These are phyloP conservation scores for Phytophthora foliorum DNA, from an alignment of 352 stramenopile genomes.

Conservation along the genomic window DNA sequence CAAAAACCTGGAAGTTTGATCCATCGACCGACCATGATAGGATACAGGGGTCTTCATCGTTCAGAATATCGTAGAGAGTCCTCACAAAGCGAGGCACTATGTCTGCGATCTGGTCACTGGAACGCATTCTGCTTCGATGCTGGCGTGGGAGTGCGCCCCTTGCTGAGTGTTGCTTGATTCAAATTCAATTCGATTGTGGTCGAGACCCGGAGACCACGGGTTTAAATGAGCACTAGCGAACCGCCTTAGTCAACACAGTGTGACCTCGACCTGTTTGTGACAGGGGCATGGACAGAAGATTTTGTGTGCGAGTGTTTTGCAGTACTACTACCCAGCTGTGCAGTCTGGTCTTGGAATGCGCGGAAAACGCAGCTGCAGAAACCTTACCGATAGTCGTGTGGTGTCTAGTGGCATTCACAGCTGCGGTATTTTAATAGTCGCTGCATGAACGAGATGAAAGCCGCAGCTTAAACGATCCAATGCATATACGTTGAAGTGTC, in stretches of 20 bases:
- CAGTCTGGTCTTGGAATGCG: constrained; percentile 20
- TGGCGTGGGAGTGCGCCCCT: neutral
- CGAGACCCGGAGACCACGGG: neutral
- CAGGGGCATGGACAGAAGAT: constrained; percentile 11
- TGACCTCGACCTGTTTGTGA: constrained; percentile 13
- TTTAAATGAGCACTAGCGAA: neutral
- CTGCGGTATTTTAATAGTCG: constrained; percentile 14
- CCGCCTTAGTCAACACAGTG: constrained; percentile 12
- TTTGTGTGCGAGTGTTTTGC: constrained; percentile 1
- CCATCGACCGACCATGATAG: constrained; percentile 73
- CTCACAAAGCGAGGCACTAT: constrained; percentile 80
- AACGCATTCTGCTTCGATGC: constrained; percentile 12
- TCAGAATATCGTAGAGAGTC: constrained; percentile 75
- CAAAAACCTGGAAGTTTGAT: constrained; percentile 77
- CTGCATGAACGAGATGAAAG: neutral
- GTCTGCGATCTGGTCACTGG: constrained; percentile 21
- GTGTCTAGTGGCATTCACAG: constrained; percentile 5
- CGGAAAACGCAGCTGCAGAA: constrained; percentile 29
- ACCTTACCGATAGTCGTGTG: constrained; percentile 3
- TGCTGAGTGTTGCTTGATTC: constrained; percentile 1
- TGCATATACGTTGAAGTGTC: constrained; percentile 20
- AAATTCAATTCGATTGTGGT: constrained; percentile 22
- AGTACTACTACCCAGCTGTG: neutral
- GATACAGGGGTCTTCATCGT: constrained; percentile 67
- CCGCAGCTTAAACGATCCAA: neutral